Percentiles rank a stretch among this genome's conserved stretches.
Evolutionary conservation across 306 rosid species (phyloP).

Genomic region (Quercus aquifolioides): DNA sequence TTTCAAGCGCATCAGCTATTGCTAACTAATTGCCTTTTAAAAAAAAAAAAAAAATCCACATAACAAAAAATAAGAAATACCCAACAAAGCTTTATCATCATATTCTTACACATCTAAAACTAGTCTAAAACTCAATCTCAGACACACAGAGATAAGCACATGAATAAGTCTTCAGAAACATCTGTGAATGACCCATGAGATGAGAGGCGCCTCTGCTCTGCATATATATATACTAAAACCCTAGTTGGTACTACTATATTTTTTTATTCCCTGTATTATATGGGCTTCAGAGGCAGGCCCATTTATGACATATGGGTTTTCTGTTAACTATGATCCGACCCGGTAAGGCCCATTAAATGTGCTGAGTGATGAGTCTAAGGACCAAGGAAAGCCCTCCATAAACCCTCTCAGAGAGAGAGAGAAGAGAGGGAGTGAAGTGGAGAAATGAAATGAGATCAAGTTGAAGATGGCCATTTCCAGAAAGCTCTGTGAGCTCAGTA

Average conservation of each 20-base stretch:
- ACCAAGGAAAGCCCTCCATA: conserved; percentile 13
- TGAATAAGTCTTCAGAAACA: no score
- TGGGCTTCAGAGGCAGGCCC: background rate
- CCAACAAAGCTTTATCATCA: no score
- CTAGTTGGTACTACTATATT: background rate
- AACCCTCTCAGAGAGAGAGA: conserved; percentile 27
- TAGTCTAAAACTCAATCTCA: no score
- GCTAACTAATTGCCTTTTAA: conserved; percentile 35
- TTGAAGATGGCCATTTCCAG: conserved; percentile 43
- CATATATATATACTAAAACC: background rate
- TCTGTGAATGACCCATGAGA: no score
- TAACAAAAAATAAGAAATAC: no score
- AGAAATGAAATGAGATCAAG: background rate
- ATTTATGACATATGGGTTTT: background rate
- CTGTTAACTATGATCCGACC: background rate
- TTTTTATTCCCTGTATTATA: background rate
- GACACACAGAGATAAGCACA: no score
- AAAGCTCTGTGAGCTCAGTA: conserved; percentile 15
- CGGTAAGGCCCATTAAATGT: no score
- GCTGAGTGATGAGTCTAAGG: no score
- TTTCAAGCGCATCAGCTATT: conserved; percentile 39
- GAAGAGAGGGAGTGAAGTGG: background rate
- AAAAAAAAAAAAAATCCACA: no score
- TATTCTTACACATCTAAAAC: no score
- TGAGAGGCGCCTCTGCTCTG: no score